These are phyloP conservation scores for Yarrowia bubula DNA, from an alignment of 805 yeast species.

Conservation along the genomic window DNA sequence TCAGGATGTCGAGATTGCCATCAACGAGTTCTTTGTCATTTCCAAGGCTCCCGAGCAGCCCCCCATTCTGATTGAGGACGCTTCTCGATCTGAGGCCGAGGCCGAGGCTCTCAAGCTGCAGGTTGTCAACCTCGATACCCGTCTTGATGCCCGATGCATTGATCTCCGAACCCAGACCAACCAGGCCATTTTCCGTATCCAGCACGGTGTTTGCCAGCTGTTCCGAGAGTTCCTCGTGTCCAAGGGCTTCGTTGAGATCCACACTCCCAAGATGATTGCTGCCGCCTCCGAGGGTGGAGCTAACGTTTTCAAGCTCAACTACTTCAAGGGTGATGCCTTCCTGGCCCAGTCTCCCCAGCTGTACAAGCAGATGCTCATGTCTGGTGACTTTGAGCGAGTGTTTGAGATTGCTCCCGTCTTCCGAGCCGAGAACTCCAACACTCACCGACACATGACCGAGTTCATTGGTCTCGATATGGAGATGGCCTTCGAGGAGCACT, in stretches of 20 bases:
- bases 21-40: constrained; percentile 69
- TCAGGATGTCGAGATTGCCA: constrained; percentile 82
- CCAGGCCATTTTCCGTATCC: constrained; percentile 94
- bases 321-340: constrained; percentile 89
- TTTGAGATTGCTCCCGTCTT: constrained; percentile 97
- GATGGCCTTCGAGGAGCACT: constrained; percentile 97
- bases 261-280: constrained; percentile 92
- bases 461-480: constrained; percentile 96
- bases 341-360: constrained; percentile 98
- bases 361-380: constrained; percentile 96
- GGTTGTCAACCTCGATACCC: constrained; percentile 91
- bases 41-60: constrained; percentile 88
- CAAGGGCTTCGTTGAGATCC: constrained; percentile 81
- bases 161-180: constrained; percentile 96
- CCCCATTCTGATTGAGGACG: constrained; percentile 95
- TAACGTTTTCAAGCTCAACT: constrained; percentile 88
- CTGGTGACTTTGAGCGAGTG: constrained; percentile 95
- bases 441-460: constrained; percentile 99
- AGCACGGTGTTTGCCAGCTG: constrained; percentile 80
- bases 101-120: constrained; percentile 84
- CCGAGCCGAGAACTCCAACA: constrained; percentile 98
- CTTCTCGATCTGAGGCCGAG: constrained; percentile 84
- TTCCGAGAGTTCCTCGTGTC: constrained; percentile 81
- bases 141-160: constrained; percentile 91
- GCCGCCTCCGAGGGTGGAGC: constrained; percentile 98